A percentile compares a stretch with the other conserved stretches of the same genome.
Conservation (phyloP, 2,329 filamentous ascomycete species). For the Corynespora cassiicola region DNA sequence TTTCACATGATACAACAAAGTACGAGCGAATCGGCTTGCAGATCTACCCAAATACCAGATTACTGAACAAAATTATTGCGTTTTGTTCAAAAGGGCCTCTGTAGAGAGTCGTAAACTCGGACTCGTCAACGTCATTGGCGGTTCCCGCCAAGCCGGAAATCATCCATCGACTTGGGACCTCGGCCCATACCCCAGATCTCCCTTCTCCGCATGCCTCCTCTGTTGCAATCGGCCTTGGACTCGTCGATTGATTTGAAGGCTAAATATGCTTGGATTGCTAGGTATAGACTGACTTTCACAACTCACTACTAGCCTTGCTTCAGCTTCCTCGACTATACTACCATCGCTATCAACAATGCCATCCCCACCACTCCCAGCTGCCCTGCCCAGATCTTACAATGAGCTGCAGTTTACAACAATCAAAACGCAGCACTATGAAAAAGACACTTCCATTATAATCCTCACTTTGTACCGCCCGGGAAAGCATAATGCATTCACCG, state of each 20-base stretch:
- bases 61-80: neutral
- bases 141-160: constrained; percentile 12
- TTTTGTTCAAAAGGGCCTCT: neutral
- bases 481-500: constrained; percentile 74
- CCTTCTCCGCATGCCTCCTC: constrained; percentile 11
- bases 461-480: constrained; percentile 69
- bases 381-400: constrained; percentile 48
- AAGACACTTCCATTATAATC: constrained; percentile 63
- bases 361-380: constrained; percentile 19
- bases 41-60: no score
- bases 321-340: no score
- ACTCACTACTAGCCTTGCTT: neutral
- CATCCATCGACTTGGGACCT: constrained; percentile 6
- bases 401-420: constrained; percentile 50
- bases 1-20: constrained; percentile 2
- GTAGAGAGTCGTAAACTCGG: constrained; percentile 2
- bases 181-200: constrained; percentile 8
- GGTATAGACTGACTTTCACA: no score
- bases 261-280: no score
- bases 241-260: no score
- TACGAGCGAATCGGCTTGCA: constrained; percentile 5
- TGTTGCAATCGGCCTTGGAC: no score
- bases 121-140: constrained; percentile 1
- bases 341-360: no score
- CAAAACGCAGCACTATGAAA: constrained; percentile 48